A percentile compares a stretch with the other conserved stretches of the same genome.
Conservation (phyloP, 371 early-diverging fungal genomes). For the Rhizomucor pusillus region DNA sequence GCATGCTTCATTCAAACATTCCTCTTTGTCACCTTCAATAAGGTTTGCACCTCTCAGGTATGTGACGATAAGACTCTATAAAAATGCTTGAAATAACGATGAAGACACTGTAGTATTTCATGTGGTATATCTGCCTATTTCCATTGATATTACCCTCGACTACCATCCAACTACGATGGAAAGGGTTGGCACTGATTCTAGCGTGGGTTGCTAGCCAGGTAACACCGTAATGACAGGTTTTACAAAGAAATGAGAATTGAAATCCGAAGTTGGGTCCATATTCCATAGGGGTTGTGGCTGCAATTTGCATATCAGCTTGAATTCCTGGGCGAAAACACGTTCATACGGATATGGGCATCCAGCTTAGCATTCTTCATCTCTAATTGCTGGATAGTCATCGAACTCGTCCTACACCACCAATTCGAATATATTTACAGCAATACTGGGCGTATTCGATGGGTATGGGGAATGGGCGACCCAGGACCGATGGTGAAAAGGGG, state of each 20-base stretch:
- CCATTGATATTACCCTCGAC: conserved; percentile 82
- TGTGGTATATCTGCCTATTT: conserved; percentile 96
- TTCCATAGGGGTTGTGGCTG: conserved; percentile 77
- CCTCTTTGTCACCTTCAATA: conserved; percentile 94
- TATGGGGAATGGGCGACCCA: conserved; percentile 54
- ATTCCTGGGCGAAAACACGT: conserved; percentile 82
- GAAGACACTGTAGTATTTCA: conserved; percentile 74
- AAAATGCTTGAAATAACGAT: neutral
- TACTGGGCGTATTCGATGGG: conserved; percentile 51
- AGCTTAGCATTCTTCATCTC: conserved; percentile 65
- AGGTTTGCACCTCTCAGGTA: conserved; percentile 97
- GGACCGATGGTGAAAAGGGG: too few relatives aligned
- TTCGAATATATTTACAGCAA: conserved; percentile 56
- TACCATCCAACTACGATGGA: conserved; percentile 47
- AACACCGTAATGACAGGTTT: conserved; percentile 3
- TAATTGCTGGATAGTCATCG: conserved; percentile 70
- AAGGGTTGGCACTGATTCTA: conserved; percentile 57
- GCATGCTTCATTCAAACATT: conserved; percentile 93
- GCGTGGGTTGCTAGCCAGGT: conserved; percentile 78
- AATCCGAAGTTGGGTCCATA: neutral
- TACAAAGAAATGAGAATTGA: neutral
- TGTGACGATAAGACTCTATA: neutral
- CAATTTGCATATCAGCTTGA: conserved; percentile 83
- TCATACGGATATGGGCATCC: conserved; percentile 70
- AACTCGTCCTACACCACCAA: conserved; percentile 55